A percentile compares a stretch with the other conserved stretches of the same genome.
Conservation (phyloP, 2,329 filamentous ascomycete genomes). For the Teratosphaeria viscida region DNA sequence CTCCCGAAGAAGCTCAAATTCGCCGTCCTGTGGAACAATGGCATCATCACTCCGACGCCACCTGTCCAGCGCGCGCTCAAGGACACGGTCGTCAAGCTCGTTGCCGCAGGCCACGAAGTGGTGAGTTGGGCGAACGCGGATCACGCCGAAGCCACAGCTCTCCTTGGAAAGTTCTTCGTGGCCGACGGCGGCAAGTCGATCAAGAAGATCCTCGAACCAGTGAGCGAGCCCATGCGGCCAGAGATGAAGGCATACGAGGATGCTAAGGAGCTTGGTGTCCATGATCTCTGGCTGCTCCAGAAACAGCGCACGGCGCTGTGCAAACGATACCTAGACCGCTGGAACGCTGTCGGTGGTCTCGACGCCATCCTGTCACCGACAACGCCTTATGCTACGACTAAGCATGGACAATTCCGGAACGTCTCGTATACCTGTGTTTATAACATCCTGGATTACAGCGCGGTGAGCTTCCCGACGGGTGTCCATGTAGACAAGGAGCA, state of each 20-base stretch:
- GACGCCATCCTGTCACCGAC: conserved; percentile 39
- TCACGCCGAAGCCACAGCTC: conserved; percentile 41
- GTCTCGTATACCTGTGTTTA: conserved; percentile 35
- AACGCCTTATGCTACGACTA: conserved; percentile 34
- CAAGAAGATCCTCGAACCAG: conserved; percentile 29
- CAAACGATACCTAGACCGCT: conserved; percentile 35
- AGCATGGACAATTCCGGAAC: conserved; percentile 34
- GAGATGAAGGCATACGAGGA: conserved; percentile 38
- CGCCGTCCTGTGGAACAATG: conserved; percentile 51
- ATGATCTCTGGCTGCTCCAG: conserved; percentile 41
- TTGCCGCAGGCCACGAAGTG: conserved; percentile 42
- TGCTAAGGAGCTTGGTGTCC: conserved; percentile 33
- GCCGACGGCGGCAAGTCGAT: conserved; percentile 43
- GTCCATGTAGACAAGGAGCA: conserved; percentile 29
- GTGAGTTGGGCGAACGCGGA: conserved; percentile 39
- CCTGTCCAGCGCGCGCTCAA: conserved; percentile 48
- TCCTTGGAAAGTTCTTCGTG: conserved; percentile 39
- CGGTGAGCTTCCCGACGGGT: conserved; percentile 35
- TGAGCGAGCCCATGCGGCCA: conserved; percentile 36
- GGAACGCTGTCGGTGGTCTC: conserved; percentile 29
- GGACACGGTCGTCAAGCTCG: conserved; percentile 44
- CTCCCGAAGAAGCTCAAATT: conserved; percentile 44
- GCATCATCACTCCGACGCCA: conserved; percentile 50
- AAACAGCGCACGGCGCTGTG: conserved; percentile 33
- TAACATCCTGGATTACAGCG: conserved; percentile 39